Conservation (phyloP, 768 basidiomycete genomes). For the Xerocomus brunneocitrinus region DNA sequence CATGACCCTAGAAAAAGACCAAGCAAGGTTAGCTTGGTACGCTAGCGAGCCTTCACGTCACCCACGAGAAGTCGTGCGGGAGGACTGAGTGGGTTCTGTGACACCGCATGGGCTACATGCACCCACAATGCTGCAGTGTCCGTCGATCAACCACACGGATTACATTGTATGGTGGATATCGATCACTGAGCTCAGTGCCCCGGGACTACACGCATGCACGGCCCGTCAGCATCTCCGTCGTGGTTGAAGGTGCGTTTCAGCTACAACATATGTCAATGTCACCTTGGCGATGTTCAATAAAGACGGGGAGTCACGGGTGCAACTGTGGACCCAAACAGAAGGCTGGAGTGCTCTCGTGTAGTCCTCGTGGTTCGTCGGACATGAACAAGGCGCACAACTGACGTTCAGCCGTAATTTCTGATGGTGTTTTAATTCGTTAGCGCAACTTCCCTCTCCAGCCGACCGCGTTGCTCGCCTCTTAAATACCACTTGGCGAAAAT, state of each 20-base stretch:
- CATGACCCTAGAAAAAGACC: no score
- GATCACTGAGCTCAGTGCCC: background rate
- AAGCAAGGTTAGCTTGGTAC: no score
- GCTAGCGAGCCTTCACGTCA: no score
- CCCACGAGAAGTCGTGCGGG: no score
- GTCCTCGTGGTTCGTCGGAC: constrained; percentile 21
- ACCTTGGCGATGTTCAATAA: background rate
- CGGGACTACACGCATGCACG: background rate
- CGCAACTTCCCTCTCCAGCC: background rate
- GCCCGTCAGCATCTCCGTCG: background rate
- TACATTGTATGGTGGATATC: background rate
- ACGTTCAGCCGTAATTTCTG: constrained; percentile 4
- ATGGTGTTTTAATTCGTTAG: constrained; percentile 8
- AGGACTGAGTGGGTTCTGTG: background rate
- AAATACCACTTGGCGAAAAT: constrained; percentile 17
- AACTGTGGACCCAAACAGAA: no score
- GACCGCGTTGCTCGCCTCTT: constrained; percentile 22
- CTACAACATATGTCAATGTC: background rate
- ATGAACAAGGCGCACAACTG: constrained; percentile 14
- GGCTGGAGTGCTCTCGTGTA: background rate
- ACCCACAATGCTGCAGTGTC: background rate
- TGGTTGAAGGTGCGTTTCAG: background rate
- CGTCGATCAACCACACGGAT: background rate
- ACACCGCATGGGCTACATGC: background rate
- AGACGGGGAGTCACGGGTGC: background rate